These are phyloP conservation scores for Crithidia sp. DNA, from an alignment of 208 protist genomes.

Conservation along the genomic window DNA sequence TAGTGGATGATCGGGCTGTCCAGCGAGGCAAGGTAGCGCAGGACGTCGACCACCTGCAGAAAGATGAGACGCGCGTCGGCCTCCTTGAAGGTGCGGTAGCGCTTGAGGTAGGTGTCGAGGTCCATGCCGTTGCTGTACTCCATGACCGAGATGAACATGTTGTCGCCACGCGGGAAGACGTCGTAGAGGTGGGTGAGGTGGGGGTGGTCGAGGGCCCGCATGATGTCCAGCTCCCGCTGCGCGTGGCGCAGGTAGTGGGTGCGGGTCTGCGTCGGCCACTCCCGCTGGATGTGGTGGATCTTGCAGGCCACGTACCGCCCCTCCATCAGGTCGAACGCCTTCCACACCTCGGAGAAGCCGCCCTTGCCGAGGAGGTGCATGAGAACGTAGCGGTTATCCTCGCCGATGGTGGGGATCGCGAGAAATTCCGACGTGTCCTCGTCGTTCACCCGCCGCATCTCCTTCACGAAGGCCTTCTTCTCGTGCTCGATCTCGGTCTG, in stretches of 20 bases:
- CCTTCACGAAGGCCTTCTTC: slow-evolving; percentile 82
- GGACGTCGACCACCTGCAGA: slow-evolving; percentile 88
- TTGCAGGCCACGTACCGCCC: slow-evolving; percentile 94
- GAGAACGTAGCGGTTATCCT: slow-evolving; percentile 82
- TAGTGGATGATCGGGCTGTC: slow-evolving; percentile 86
- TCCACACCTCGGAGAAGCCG: slow-evolving; percentile 96
- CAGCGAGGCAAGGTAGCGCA: slow-evolving; percentile 91
- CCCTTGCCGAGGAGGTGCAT: slow-evolving; percentile 94
- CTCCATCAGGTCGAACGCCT: slow-evolving; percentile 91
- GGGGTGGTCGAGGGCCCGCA: slow-evolving; percentile 86
- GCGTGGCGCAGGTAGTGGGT: slow-evolving; percentile 93
- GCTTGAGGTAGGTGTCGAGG: slow-evolving; percentile 92
- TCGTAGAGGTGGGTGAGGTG: slow-evolving; percentile 86
- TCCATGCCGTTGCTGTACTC: slow-evolving; percentile 93
- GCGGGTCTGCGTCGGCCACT: slow-evolving; percentile 89
- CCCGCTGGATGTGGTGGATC: slow-evolving; percentile 92
- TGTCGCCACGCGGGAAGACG: slow-evolving; percentile 80
- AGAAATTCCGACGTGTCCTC: slow-evolving; percentile 81
- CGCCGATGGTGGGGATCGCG: slow-evolving; percentile 49
- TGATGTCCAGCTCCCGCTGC: slow-evolving; percentile 94
- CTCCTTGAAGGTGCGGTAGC: slow-evolving; percentile 79
- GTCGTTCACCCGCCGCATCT: slow-evolving; percentile 80
- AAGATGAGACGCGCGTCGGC: slow-evolving; percentile 90
- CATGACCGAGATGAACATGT: slow-evolving; percentile 94
- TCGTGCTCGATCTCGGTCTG: slow-evolving; percentile 61